Evolutionary conservation across 345 rosid genomes (phyloP).

Genomic region (Pistacia atlantica): DNA sequence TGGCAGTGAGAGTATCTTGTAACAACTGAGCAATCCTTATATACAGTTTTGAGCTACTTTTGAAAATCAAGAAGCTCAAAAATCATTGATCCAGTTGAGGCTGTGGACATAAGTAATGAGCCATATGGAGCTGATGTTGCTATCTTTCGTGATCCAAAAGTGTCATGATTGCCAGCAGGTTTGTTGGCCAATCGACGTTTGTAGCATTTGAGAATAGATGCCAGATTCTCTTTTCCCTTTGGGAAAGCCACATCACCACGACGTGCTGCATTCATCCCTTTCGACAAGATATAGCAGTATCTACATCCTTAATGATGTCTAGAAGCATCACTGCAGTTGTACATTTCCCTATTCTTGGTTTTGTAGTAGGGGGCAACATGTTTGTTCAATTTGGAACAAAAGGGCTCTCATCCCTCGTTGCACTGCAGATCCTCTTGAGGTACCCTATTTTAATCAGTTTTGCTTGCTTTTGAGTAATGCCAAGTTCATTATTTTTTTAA

Average conservation of each 20-base stretch:
- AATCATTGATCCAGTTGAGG: slow-evolving; percentile 13
- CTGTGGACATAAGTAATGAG: slow-evolving; percentile 12
- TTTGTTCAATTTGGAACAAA: too few species aligned
- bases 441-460: too few species aligned
- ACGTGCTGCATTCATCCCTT: too few species aligned
- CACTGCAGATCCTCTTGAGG: slow-evolving; percentile 17
- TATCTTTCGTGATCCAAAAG: slow-evolving; percentile 48
- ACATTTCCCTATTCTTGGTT: too few species aligned
- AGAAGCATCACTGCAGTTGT: slow-evolving; percentile 33
- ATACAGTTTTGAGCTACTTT: slow-evolving; percentile 23
- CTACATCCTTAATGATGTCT: slow-evolving; percentile 85
- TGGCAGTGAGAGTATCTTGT: not conserved
- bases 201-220: slow-evolving; percentile 96
- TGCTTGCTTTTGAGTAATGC: too few species aligned
- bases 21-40: slow-evolving; percentile 3
- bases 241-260: slow-evolving; percentile 99
- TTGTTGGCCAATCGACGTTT: slow-evolving; percentile 78
- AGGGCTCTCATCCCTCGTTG: not conserved
- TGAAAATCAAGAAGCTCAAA: slow-evolving; percentile 37
- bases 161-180: slow-evolving; percentile 37
- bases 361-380: too few species aligned
- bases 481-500: too few species aligned
- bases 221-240: slow-evolving; percentile 89
- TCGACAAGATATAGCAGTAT: slow-evolving; percentile 82
- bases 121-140: slow-evolving; percentile 25